Evolutionary conservation across 1,139 yeast genomes (phyloP).

Genomic region (Yamadazyma buinensis): DNA sequence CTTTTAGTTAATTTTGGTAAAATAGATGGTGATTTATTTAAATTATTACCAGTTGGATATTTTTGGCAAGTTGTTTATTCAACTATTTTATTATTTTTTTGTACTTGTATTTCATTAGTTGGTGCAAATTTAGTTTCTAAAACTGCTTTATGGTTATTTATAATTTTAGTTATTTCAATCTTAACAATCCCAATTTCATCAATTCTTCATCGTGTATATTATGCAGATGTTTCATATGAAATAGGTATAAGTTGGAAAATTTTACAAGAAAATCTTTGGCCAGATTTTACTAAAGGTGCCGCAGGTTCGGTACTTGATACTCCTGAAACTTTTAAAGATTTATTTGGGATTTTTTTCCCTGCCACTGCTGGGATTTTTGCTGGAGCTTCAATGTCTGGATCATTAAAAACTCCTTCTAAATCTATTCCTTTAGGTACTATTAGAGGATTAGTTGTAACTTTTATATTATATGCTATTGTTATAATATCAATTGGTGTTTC

Average conservation of each 20-base stretch:
- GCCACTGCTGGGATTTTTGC: constrained; percentile 98
- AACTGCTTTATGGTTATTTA: constrained; percentile 75
- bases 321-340: constrained; percentile 70
- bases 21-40: constrained; percentile 51
- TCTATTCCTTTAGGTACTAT: constrained; percentile 90
- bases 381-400: constrained; percentile 99
- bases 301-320: constrained; percentile 75
- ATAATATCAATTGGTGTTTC: constrained; percentile 76
- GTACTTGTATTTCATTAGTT: constrained; percentile 75
- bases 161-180: constrained; percentile 67
- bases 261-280: constrained; percentile 61
- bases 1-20: constrained; percentile 62
- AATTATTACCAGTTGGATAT: constrained; percentile 50
- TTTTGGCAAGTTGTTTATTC: constrained; percentile 61
- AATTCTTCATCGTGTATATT: constrained; percentile 53
- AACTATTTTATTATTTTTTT: constrained; percentile 59
- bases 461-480: constrained; percentile 67
- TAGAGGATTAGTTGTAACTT: constrained; percentile 74
- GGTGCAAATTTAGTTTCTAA: constrained; percentile 83
- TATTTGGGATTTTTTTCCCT: constrained; percentile 95
- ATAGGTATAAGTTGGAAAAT: constrained; percentile 74
- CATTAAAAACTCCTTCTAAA: constrained; percentile 74
- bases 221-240: constrained; percentile 49
- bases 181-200: constrained; percentile 80
- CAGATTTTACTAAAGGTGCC: constrained; percentile 82